Percentiles rank a stretch among this genome's conserved stretches.
Evolutionary conservation across 2,329 filamentous ascomycete genomes (phyloP).

Genomic region (Pestalotiopsis sp.): DNA sequence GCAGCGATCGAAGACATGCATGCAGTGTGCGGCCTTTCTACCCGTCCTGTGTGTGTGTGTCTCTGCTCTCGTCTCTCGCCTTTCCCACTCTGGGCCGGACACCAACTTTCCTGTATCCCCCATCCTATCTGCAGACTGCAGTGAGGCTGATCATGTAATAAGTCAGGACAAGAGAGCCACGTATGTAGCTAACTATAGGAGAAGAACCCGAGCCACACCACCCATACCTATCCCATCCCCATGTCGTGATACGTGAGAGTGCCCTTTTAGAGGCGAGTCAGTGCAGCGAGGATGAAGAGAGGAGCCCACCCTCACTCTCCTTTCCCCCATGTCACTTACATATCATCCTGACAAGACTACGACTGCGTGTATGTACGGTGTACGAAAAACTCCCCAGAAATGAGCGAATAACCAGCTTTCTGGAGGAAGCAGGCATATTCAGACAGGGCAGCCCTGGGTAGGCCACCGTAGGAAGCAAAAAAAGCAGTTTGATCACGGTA

Average conservation of each 20-base stretch:
- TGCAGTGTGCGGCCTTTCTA: too few species aligned
- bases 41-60: too few species aligned
- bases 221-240: neutral
- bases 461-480: neutral
- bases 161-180: neutral
- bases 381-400: neutral
- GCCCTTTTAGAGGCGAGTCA: neutral
- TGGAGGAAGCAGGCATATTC: neutral
- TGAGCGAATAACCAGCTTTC: neutral
- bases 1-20: too few species aligned
- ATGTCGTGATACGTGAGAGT: neutral
- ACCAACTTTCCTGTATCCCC: neutral
- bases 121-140: neutral
- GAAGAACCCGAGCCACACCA: neutral
- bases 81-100: neutral
- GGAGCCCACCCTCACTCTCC: neutral
- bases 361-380: neutral
- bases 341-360: neutral
- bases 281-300: neutral
- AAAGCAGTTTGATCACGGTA: neutral
- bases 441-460: neutral
- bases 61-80: neutral
- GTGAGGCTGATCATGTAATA: neutral
- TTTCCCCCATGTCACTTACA: neutral
- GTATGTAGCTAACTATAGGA: neutral